phyloP scores from a whole-genome alignment of 257 asterid genomes.

The Nicotiana sylvestris region DNA sequence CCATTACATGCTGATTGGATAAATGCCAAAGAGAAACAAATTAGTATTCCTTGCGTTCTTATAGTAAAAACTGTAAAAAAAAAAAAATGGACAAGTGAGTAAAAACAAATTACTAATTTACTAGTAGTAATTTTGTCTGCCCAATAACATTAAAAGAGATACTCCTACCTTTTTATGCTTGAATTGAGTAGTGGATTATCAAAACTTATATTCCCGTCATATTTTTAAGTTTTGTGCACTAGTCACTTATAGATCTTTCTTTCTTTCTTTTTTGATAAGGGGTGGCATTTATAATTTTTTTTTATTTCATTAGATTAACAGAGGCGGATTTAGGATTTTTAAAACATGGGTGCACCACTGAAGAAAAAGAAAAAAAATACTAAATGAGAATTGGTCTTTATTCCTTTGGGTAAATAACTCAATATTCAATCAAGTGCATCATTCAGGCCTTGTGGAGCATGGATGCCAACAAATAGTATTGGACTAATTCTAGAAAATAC shows the following conservation, averaged over 20 bases:
- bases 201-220: neutral
- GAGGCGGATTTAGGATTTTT: too few species aligned
- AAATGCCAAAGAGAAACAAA: neutral
- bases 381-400: too few species aligned
- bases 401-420: too few species aligned
- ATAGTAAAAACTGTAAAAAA: neutral
- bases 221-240: neutral
- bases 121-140: neutral
- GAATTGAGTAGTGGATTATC: neutral
- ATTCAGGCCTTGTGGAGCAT: too few species aligned
- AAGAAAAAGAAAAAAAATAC: too few species aligned
- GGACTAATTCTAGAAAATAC: too few species aligned
- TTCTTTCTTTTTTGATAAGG: too few species aligned
- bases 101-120: neutral
- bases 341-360: too few species aligned
- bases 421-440: too few species aligned
- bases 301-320: too few species aligned
- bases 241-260: neutral
- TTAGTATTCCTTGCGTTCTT: neutral
- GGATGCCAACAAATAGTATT: too few species aligned
- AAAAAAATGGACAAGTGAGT: neutral
- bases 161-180: neutral
- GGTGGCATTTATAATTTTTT: too few species aligned
- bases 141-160: neutral
- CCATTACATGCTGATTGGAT: neutral